Evolutionary conservation across 2,329 filamentous ascomycete genomes (phyloP).

Genomic region (Apiospora hydei): DNA sequence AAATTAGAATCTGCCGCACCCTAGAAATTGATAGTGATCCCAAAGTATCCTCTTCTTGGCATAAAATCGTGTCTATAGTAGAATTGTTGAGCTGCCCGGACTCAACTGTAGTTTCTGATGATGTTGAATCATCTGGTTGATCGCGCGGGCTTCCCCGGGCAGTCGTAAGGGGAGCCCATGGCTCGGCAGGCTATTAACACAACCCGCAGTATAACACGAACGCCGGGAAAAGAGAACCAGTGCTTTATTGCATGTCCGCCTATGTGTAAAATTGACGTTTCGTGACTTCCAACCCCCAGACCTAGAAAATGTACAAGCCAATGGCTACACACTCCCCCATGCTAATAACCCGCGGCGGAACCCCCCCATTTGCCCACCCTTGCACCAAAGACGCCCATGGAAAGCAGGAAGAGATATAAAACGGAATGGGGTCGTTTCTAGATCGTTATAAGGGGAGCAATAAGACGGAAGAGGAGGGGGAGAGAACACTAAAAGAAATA

Average conservation of each 20-base stretch:
- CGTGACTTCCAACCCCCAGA: not conserved
- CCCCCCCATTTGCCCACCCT: too few relatives aligned
- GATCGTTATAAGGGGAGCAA: too few relatives aligned
- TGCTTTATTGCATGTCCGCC: not conserved
- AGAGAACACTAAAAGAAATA: not conserved
- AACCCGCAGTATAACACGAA: not conserved
- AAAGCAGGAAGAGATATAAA: not conserved
- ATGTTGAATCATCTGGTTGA: slow-evolving; percentile 1
- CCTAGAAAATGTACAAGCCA: not conserved
- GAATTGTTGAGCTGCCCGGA: not conserved
- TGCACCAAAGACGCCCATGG: not conserved
- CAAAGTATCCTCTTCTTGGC: not conserved
- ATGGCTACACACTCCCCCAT: not conserved
- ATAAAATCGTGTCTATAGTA: not conserved
- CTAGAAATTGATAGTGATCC: not conserved
- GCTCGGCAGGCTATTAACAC: not conserved
- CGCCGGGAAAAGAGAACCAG: not conserved
- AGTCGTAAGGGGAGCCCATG: not conserved
- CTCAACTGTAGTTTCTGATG: not conserved
- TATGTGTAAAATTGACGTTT: not conserved
- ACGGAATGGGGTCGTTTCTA: not conserved
- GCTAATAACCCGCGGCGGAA: not conserved
- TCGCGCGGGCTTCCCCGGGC: not conserved
- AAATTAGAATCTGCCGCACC: not conserved
- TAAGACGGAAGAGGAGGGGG: not conserved